phyloP scores from a whole-genome alignment of 768 basidiomycete genomes.

The Amanita pallidorosea region DNA sequence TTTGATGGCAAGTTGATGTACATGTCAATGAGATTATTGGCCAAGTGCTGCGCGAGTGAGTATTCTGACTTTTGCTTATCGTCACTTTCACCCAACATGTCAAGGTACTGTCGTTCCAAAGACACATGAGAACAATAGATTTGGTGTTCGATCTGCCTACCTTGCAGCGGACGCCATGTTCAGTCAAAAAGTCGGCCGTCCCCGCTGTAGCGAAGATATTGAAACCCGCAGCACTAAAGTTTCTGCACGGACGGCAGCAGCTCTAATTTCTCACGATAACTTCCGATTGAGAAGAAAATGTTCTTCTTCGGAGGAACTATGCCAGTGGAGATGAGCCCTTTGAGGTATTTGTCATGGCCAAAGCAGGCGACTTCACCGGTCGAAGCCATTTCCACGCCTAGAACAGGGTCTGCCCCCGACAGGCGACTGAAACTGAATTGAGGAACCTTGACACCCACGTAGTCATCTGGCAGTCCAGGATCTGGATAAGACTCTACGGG shows the following conservation, averaged over 20 bases:
- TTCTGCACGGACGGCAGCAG: slow-evolving; percentile 93
- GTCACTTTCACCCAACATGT: slow-evolving; percentile 64
- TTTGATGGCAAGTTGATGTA: slow-evolving; percentile 99
- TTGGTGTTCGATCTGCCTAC: slow-evolving; percentile 23
- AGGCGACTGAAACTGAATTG: slow-evolving; percentile 98
- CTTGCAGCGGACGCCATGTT: slow-evolving; percentile 96
- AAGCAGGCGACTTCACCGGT: slow-evolving; percentile 99
- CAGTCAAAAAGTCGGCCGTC: slow-evolving; percentile 94
- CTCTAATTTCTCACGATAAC: slow-evolving; percentile 96
- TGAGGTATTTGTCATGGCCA: slow-evolving; percentile 93
- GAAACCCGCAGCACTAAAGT: slow-evolving; percentile 84
- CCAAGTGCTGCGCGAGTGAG: slow-evolving; percentile 92
- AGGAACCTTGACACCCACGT: slow-evolving; percentile 99
- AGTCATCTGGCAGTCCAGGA: slow-evolving; percentile 75
- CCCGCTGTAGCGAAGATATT: slow-evolving; percentile 96
- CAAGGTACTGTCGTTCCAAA: slow-evolving; percentile 55
- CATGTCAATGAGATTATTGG: slow-evolving; percentile 96
- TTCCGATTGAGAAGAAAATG: slow-evolving; percentile 92
- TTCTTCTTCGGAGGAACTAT: slow-evolving; percentile 95
- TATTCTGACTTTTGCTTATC: slow-evolving; percentile 93
- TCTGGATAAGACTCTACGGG: slow-evolving; percentile 90
- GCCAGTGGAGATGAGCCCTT: slow-evolving; percentile 93
- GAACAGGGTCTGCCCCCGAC: slow-evolving; percentile 93
- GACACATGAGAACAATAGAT: background rate
- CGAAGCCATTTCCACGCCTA: slow-evolving; percentile 99